phyloP scores from a whole-genome alignment of 768 basidiomycete species.

The Omphalotus guepiniiformis region DNA sequence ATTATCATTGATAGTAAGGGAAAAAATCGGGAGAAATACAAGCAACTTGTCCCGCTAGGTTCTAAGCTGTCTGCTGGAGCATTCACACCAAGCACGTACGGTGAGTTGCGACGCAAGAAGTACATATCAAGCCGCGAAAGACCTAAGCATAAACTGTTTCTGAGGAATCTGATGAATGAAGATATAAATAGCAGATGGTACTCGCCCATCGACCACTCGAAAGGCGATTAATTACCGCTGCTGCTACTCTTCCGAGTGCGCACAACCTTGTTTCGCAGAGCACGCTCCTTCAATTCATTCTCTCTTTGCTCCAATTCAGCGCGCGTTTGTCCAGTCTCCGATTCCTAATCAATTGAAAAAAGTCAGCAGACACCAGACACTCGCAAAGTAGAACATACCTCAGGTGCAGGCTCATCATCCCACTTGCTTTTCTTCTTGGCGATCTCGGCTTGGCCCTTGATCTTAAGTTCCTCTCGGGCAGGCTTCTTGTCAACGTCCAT shows the following conservation, averaged over 20 bases:
- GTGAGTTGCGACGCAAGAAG: too few species aligned
- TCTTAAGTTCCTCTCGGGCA: slow-evolving; percentile 54
- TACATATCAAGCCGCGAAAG: not conserved
- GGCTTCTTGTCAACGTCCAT: slow-evolving; percentile 33
- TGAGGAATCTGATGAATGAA: slow-evolving; percentile 1
- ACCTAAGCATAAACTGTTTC: slow-evolving; percentile 6
- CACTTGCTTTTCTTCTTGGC: slow-evolving; percentile 52
- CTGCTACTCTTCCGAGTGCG: slow-evolving; percentile 54
- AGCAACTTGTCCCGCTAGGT: too few species aligned
- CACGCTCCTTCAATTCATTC: slow-evolving; percentile 77
- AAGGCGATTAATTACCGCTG: slow-evolving; percentile 1
- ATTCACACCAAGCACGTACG: too few species aligned
- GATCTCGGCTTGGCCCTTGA: slow-evolving; percentile 66
- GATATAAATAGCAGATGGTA: not conserved
- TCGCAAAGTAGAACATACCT: not conserved
- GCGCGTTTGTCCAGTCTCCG: slow-evolving; percentile 15
- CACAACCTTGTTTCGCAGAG: slow-evolving; percentile 78
- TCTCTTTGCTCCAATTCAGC: slow-evolving; percentile 64
- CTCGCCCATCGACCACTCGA: slow-evolving; percentile 4
- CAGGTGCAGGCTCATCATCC: slow-evolving; percentile 48
- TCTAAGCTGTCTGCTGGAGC: too few species aligned
- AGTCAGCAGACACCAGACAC: not conserved
- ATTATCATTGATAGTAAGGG: too few species aligned
- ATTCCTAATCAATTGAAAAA: slow-evolving; percentile 1
- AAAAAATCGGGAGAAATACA: too few species aligned